phyloP scores from a whole-genome alignment of 2,329 filamentous ascomycete genomes.

The Xylariaceae sp. region DNA sequence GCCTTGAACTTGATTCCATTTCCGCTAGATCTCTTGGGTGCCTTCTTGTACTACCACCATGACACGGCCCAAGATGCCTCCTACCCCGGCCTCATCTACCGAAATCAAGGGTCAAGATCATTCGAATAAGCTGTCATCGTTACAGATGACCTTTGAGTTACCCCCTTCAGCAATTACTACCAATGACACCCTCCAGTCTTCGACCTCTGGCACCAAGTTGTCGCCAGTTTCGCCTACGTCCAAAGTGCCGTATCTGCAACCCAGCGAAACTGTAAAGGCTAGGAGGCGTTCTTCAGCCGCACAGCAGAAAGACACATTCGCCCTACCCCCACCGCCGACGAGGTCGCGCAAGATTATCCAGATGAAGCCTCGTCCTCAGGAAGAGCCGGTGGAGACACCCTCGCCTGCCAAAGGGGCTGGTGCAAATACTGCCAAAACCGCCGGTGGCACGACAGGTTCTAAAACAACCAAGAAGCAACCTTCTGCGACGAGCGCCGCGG shows the following conservation, averaged over 20 bases:
- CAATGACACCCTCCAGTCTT: conserved; percentile 25
- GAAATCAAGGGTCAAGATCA: conserved; percentile 78
- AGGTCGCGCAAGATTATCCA: conserved; percentile 96
- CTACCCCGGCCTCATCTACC: conserved; percentile 79
- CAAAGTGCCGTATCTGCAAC: conserved; percentile 51
- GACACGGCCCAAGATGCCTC: conserved; percentile 70
- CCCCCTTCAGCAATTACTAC: conserved; percentile 72
- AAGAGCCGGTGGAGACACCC: conserved; percentile 39
- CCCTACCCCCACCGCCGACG: conserved; percentile 89
- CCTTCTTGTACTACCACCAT: conserved; percentile 49
- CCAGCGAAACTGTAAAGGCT: conserved; percentile 56
- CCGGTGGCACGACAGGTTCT: conserved; percentile 27
- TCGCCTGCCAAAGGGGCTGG: conserved; percentile 27
- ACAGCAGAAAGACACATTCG: conserved; percentile 68
- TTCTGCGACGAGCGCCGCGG: conserved; percentile 78
- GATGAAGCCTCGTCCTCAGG: conserved; percentile 76
- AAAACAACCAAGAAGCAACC: conserved; percentile 70
- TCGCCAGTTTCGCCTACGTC: conserved; percentile 39
- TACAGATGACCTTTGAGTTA: conserved; percentile 75
- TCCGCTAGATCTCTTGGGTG: background rate
- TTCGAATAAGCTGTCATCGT: conserved; percentile 60
- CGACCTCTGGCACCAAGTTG: conserved; percentile 47
- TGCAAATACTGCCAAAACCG: conserved; percentile 28
- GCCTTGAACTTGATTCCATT: background rate
- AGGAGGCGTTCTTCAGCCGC: conserved; percentile 57